Conservation (phyloP, 176 grass and related monocot genomes). For the Oryza australiensis region DNA sequence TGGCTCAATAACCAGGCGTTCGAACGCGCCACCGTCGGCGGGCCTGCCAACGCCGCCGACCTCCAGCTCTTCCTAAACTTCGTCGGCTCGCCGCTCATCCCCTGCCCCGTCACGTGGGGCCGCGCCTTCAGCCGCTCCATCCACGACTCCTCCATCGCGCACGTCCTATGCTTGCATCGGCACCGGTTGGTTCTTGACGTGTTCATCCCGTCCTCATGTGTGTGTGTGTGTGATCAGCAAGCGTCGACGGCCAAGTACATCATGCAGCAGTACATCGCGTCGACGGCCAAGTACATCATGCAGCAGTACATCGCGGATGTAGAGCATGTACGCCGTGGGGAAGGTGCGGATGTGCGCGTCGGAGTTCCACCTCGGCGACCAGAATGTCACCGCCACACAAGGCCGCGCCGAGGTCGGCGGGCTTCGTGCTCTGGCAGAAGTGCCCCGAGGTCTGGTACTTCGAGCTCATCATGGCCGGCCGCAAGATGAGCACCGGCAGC, state of each 20-base stretch:
- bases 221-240: slow-evolving; percentile 55
- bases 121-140: slow-evolving; percentile 83
- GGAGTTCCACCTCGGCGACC: slow-evolving; percentile 87
- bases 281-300: slow-evolving; percentile 83
- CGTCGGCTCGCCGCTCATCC: slow-evolving; percentile 88
- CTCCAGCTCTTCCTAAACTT: slow-evolving; percentile 92
- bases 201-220: neutral
- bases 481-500: slow-evolving; percentile 89
- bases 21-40: slow-evolving; percentile 61
- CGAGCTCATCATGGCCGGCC: slow-evolving; percentile 87
- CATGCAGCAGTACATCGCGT: slow-evolving; percentile 94
- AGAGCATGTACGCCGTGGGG: slow-evolving; percentile 91
- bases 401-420: slow-evolving; percentile 75
- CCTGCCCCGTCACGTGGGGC: slow-evolving; percentile 78
- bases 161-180: neutral
- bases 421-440: slow-evolving; percentile 96
- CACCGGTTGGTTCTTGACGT: neutral
- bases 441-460: slow-evolving; percentile 93
- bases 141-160: slow-evolving; percentile 75
- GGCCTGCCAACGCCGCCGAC: slow-evolving; percentile 44
- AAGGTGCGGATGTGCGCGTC: slow-evolving; percentile 93
- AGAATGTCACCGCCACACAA: slow-evolving; percentile 57
- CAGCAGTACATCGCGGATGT: slow-evolving; percentile 68
- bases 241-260: slow-evolving; percentile 98
- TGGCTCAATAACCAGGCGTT: slow-evolving; percentile 94